Percentiles rank a stretch among this genome's conserved stretches.
Conservation (phyloP, 2,329 filamentous ascomycete species). For the Colletotrichum spaethianum region DNA sequence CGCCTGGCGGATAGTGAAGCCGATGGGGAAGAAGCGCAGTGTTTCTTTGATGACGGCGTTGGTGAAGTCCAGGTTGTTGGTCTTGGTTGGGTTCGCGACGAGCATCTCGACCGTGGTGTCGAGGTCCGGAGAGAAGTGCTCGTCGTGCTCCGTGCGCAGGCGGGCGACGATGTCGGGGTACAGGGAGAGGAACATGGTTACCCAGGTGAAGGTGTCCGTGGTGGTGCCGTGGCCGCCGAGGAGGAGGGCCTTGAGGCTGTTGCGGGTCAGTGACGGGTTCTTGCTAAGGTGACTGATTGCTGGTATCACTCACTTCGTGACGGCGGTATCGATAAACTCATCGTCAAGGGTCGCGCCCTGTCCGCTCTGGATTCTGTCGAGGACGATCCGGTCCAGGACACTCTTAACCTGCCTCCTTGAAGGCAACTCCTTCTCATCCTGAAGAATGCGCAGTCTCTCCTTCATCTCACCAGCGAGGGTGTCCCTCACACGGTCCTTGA, state of each 20-base stretch:
- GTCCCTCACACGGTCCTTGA: slow-evolving; percentile 28
- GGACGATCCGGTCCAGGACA: slow-evolving; percentile 45
- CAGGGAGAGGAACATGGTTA: slow-evolving; percentile 44
- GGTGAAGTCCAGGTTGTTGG: slow-evolving; percentile 66
- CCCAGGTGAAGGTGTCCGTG: slow-evolving; percentile 42
- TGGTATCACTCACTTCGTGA: slow-evolving; percentile 24
- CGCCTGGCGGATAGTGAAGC: slow-evolving; percentile 56
- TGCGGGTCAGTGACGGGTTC: slow-evolving; percentile 1
- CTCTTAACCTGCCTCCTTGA: slow-evolving; percentile 41
- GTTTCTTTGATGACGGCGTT: slow-evolving; percentile 68
- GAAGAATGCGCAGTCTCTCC: slow-evolving; percentile 26
- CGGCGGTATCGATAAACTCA: slow-evolving; percentile 43
- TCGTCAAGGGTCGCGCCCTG: slow-evolving; percentile 36
- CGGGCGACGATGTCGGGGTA: slow-evolving; percentile 42
- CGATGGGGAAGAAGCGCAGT: slow-evolving; percentile 66
- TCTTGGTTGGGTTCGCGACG: slow-evolving; percentile 57
- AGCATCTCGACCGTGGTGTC: slow-evolving; percentile 52
- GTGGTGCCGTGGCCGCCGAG: slow-evolving; percentile 49
- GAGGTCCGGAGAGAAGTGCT: slow-evolving; percentile 47
- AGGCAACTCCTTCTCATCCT: slow-evolving; percentile 41
- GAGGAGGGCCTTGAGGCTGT: slow-evolving; percentile 46
- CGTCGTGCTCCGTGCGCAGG: slow-evolving; percentile 45
- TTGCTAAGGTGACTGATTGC: fast-evolving
- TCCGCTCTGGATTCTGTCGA: slow-evolving; percentile 41
- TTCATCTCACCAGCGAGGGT: slow-evolving; percentile 28